Percentiles rank a stretch among this genome's conserved stretches.
These are phyloP conservation scores for Auriscalpium orientale DNA, from an alignment of 768 basidiomycete genomes.

Conservation along the genomic window DNA sequence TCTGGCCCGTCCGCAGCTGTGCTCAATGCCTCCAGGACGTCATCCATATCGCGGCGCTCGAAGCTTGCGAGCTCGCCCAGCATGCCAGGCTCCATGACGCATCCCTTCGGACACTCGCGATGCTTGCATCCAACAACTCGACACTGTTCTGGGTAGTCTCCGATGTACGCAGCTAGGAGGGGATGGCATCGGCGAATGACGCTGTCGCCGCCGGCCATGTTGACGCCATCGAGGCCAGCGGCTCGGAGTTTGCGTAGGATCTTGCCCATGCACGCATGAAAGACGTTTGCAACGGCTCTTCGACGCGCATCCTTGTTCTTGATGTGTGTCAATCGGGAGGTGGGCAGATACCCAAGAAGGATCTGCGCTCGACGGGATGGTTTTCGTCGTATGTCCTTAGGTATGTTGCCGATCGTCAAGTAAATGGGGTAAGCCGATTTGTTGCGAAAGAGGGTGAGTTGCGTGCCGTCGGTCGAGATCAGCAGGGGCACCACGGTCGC, in stretches of 20 bases:
- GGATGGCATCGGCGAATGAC: conserved; percentile 31
- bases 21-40: background rate
- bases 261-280: background rate
- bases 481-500: conserved; percentile 15
- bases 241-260: background rate
- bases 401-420: background rate
- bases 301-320: background rate
- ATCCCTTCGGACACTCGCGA: conserved; percentile 7
- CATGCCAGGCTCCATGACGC: background rate
- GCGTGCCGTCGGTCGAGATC: conserved; percentile 5
- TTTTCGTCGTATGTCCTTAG: too few species aligned
- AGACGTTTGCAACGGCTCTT: background rate
- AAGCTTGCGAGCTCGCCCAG: background rate
- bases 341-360: background rate
- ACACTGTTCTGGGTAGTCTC: conserved; percentile 18
- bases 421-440: background rate
- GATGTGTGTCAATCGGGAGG: background rate
- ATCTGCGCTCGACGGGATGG: background rate
- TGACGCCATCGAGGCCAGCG: conserved; percentile 24
- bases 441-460: conserved; percentile 4
- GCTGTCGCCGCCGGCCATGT: conserved; percentile 27
- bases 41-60: background rate
- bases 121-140: conserved; percentile 9
- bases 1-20: background rate
- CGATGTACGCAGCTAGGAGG: conserved; percentile 14